Conservation (phyloP, 345 rosid species). For the Carallia pectinifolia region DNA sequence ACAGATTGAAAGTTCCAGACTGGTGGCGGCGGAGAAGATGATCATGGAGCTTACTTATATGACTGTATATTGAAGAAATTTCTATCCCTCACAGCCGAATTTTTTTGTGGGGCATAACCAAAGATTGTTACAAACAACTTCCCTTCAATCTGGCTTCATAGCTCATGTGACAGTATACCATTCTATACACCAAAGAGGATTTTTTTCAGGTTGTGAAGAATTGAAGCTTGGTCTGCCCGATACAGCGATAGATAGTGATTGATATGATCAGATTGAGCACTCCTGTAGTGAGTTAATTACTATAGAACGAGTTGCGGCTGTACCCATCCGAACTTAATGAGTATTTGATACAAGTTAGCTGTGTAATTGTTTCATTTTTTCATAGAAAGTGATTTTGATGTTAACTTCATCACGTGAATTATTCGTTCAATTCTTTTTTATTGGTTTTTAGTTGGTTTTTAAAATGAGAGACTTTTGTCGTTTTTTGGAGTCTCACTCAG, state of each 20-base stretch:
- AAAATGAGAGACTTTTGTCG: too few species aligned
- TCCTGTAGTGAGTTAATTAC: constrained; percentile 1
- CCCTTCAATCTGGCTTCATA: constrained; percentile 12
- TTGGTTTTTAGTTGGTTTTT: too few species aligned
- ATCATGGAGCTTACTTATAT: constrained; percentile 12
- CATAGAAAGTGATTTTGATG: too few species aligned
- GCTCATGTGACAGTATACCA: neutral
- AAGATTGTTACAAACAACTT: constrained; percentile 7
- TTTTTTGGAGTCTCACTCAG: too few species aligned
- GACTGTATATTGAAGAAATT: constrained; percentile 44
- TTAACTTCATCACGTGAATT: too few species aligned
- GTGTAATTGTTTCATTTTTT: too few species aligned
- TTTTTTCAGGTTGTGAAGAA: constrained; percentile 5
- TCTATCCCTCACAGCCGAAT: constrained; percentile 2
- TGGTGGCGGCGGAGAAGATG: constrained; percentile 66
- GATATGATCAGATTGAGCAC: neutral
- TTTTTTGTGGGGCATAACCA: constrained; percentile 11
- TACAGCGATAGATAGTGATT: neutral
- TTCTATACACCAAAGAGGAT: constrained; percentile 2
- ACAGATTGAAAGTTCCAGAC: constrained; percentile 76
- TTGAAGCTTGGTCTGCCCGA: neutral
- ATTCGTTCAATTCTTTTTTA: too few species aligned
- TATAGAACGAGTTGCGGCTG: constrained; percentile 13
- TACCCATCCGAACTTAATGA: neutral
- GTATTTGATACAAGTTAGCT: neutral